Conservation (phyloP, 2,329 filamentous ascomycete species). For the Exophiala bonariae region DNA sequence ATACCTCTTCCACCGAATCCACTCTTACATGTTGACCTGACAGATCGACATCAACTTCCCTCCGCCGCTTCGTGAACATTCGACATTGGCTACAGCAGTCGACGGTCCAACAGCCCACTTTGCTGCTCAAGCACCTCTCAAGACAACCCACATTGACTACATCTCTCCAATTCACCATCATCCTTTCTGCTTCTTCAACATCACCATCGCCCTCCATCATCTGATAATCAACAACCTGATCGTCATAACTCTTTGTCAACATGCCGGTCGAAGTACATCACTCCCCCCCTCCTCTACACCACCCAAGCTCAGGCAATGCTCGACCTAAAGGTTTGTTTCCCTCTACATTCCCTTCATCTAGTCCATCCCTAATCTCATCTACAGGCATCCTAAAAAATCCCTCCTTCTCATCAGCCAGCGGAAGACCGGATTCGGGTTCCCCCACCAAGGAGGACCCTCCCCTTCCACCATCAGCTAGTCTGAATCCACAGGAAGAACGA, state of each 20-base stretch:
- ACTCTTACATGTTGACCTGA: too few species aligned
- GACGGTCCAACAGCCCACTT: too few species aligned
- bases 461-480: conserved; percentile 39
- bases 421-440: conserved; percentile 28
- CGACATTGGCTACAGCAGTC: too few species aligned
- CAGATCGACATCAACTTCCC: too few species aligned
- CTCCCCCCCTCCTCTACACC: conserved; percentile 26
- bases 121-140: too few species aligned
- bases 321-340: conserved; percentile 41
- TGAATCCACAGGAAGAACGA: conserved; percentile 63
- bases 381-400: conserved; percentile 94
- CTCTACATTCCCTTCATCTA: background rate
- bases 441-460: conserved; percentile 33
- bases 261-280: conserved; percentile 27
- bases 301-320: conserved; percentile 36
- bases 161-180: too few species aligned
- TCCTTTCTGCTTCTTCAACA: conserved; percentile 1
- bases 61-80: too few species aligned
- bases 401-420: conserved; percentile 52
- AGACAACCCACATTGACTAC: too few species aligned
- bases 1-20: too few species aligned
- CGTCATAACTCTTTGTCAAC: conserved; percentile 3
- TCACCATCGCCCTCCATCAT: background rate
- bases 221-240: background rate
- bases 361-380: background rate